phyloP scores from a whole-genome alignment of 2,329 filamentous ascomycete species.

The Aspergillus latus region DNA sequence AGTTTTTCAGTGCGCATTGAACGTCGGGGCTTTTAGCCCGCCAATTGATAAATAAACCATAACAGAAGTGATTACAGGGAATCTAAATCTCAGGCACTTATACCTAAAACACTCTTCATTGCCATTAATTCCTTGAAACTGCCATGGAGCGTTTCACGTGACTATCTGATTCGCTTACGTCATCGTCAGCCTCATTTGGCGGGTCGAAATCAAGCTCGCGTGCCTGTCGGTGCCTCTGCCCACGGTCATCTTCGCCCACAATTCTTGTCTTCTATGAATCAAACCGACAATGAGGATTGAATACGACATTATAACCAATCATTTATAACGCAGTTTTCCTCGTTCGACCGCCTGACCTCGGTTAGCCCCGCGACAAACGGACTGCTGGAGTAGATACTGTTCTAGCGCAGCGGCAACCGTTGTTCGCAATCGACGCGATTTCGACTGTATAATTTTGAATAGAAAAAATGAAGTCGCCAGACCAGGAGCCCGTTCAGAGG shows the following conservation, averaged over 20 bases:
- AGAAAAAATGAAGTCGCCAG: slow-evolving; percentile 32
- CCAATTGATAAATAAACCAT: too few species aligned
- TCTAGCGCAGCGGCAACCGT: background rate
- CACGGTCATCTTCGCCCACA: background rate
- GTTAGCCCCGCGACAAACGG: background rate
- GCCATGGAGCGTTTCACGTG: background rate
- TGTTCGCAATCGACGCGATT: background rate
- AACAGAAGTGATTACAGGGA: too few species aligned
- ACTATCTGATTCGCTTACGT: slow-evolving; percentile 7
- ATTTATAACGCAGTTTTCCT: background rate
- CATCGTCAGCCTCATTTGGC: slow-evolving; percentile 12
- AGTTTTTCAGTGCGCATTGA: too few species aligned
- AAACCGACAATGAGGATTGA: background rate
- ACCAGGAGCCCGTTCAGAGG: slow-evolving; percentile 34
- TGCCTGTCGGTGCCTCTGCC: slow-evolving; percentile 1
- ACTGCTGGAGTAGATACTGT: background rate
- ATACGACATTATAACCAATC: background rate
- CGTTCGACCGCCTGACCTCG: background rate
- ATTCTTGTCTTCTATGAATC: background rate
- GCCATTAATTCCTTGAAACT: too few species aligned
- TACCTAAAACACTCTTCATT: too few species aligned
- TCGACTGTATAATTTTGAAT: background rate
- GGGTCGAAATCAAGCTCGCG: slow-evolving; percentile 6
- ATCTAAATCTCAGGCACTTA: too few species aligned
- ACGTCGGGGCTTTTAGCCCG: too few species aligned